Evolutionary conservation across 192 early-diverging fungal species (phyloP).

Genomic region (Obelidium mucronatum): DNA sequence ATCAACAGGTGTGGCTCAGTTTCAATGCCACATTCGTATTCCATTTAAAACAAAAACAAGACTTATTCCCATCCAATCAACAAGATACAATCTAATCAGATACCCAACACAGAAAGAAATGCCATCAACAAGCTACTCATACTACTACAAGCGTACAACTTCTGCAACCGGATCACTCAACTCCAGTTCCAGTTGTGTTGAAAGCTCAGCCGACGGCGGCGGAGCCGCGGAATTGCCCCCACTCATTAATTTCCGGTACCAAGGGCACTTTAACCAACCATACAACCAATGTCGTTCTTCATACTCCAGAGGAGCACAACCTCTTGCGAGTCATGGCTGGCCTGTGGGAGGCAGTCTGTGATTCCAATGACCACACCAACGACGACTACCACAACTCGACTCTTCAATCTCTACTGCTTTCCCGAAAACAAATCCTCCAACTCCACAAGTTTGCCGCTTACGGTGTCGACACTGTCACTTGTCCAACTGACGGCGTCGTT

Average conservation of each 20-base stretch:
- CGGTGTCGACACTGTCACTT: conserved; percentile 21
- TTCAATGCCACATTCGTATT: too few relatives aligned
- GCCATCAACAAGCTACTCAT: not conserved
- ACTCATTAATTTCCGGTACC: too few relatives aligned
- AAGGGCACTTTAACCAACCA: not conserved
- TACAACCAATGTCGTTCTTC: not conserved
- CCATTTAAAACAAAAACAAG: too few relatives aligned
- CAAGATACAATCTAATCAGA: too few relatives aligned
- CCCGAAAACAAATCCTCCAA: not conserved
- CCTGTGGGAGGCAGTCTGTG: conserved; percentile 26
- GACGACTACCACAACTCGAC: too few relatives aligned
- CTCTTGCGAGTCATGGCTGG: not conserved
- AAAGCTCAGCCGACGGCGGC: too few relatives aligned
- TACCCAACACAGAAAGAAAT: too few relatives aligned
- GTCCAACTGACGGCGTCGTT: conserved; percentile 23
- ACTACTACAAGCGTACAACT: not conserved
- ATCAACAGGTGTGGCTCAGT: too few relatives aligned
- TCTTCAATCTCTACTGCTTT: not conserved
- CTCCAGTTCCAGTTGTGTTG: not conserved
- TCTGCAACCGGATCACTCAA: not conserved
- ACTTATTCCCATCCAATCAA: too few relatives aligned
- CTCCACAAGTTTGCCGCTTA: conserved; percentile 24
- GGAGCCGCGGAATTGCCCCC: too few relatives aligned
- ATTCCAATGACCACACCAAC: conserved; percentile 9
- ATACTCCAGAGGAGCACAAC: not conserved